These are phyloP conservation scores for Ampelomyces quisqualis DNA, from an alignment of 2,329 filamentous ascomycete genomes.

Conservation along the genomic window DNA sequence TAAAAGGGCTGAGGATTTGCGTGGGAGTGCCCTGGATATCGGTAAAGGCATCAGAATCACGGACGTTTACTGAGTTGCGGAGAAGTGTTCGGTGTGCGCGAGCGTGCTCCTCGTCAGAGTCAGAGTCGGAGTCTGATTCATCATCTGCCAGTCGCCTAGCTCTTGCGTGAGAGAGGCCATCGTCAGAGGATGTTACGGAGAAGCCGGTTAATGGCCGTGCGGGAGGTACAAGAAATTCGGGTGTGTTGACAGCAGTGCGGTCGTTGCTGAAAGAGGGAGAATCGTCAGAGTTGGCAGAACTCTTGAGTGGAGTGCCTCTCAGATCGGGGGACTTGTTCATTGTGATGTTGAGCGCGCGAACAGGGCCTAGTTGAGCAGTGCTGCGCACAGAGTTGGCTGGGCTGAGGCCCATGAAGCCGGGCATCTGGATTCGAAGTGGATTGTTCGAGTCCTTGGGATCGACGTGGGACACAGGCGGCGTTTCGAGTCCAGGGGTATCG, in stretches of 20 bases:
- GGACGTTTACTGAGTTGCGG: slow-evolving; percentile 23
- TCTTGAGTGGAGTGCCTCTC: slow-evolving; percentile 28
- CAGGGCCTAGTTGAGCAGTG: slow-evolving; percentile 46
- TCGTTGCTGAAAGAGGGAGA: slow-evolving; percentile 20
- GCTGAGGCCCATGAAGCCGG: slow-evolving; percentile 41
- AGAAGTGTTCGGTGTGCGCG: slow-evolving; percentile 36
- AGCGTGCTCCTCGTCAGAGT: slow-evolving; percentile 36
- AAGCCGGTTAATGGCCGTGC: slow-evolving; percentile 35
- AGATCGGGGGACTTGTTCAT: slow-evolving; percentile 39
- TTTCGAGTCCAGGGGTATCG: slow-evolving; percentile 49
- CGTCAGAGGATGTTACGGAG: slow-evolving; percentile 36
- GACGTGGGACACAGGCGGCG: slow-evolving; percentile 73
- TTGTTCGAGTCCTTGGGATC: slow-evolving; percentile 55
- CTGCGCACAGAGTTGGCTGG: slow-evolving; percentile 42
- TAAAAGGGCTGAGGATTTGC: slow-evolving; percentile 35
- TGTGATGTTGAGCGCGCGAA: slow-evolving; percentile 50
- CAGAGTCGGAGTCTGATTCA: slow-evolving; percentile 37
- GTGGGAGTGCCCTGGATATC: slow-evolving; percentile 43
- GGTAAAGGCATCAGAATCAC: slow-evolving; percentile 33
- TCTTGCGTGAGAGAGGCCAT: slow-evolving; percentile 35
- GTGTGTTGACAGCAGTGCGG: slow-evolving; percentile 26
- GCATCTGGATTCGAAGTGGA: slow-evolving; percentile 47
- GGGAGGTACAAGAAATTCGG: slow-evolving; percentile 26
- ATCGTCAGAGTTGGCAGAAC: slow-evolving; percentile 22
- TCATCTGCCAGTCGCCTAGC: slow-evolving; percentile 27